Conservation (phyloP, 163 green algal species). For the Chloromonas sp. region DNA sequence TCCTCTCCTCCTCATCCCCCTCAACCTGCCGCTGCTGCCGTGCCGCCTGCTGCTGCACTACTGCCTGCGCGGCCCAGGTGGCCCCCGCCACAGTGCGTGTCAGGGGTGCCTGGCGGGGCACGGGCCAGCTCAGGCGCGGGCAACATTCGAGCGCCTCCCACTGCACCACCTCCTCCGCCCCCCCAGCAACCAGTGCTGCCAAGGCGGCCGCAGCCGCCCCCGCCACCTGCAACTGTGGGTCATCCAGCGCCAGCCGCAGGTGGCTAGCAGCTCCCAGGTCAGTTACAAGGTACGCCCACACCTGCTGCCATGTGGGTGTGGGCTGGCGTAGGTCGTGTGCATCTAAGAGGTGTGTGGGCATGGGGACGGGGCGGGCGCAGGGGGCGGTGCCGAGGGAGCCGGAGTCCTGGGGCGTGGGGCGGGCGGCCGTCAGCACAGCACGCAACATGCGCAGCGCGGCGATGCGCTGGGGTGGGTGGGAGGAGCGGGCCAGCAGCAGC, state of each 20-base stretch:
- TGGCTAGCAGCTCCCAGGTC: slow-evolving; percentile 29
- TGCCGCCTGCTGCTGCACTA: background rate
- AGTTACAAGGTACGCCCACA: slow-evolving; percentile 29
- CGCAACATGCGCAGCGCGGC: slow-evolving; percentile 21
- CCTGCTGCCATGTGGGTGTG: slow-evolving; percentile 7
- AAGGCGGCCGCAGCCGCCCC: background rate
- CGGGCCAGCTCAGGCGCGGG: slow-evolving; percentile 3
- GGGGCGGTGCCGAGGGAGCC: background rate
- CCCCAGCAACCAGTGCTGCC: slow-evolving; percentile 9
- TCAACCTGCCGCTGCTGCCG: background rate
- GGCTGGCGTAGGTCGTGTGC: background rate
- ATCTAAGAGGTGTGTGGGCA: background rate
- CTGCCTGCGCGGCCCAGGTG: slow-evolving; percentile 10
- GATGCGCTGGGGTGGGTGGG: slow-evolving; percentile 18
- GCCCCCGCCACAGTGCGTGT: slow-evolving; percentile 1
- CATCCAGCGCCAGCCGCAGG: slow-evolving; percentile 34
- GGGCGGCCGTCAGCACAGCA: slow-evolving; percentile 7
- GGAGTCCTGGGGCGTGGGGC: slow-evolving; percentile 4
- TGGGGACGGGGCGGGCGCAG: background rate
- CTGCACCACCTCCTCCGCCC: background rate
- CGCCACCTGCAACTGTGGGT: slow-evolving; percentile 10
- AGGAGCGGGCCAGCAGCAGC: slow-evolving; percentile 28
- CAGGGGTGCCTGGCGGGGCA: background rate
- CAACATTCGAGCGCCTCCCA: slow-evolving; percentile 6
- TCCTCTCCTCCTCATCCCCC: slow-evolving; percentile 10